These are phyloP conservation scores for Podaxis pistillaris DNA, from an alignment of 768 basidiomycete species.

Conservation along the genomic window DNA sequence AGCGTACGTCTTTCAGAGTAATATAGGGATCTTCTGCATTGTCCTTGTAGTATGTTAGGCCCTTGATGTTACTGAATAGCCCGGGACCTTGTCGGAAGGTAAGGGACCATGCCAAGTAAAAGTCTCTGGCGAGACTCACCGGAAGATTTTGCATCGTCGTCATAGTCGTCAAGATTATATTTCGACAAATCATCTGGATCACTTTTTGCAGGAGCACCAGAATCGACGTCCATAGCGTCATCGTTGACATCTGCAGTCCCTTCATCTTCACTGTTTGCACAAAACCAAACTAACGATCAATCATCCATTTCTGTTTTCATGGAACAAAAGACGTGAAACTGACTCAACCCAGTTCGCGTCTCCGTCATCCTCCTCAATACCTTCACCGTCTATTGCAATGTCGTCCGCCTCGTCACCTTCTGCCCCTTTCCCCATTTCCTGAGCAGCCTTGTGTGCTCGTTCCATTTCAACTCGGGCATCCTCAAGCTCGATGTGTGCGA, in stretches of 20 bases:
- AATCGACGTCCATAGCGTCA: slow-evolving; percentile 65
- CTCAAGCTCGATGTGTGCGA: slow-evolving; percentile 86
- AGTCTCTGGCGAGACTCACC: slow-evolving; percentile 25
- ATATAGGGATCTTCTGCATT: slow-evolving; percentile 97
- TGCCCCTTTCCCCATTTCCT: slow-evolving; percentile 65
- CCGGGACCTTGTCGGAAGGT: slow-evolving; percentile 50
- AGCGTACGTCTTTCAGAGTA: slow-evolving; percentile 87
- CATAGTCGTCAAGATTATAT: slow-evolving; percentile 92
- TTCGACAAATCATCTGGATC: slow-evolving; percentile 70
- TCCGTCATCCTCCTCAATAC: slow-evolving; percentile 41
- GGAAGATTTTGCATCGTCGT: slow-evolving; percentile 59
- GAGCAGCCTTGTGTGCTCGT: slow-evolving; percentile 73
- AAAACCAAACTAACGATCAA: slow-evolving; percentile 20
- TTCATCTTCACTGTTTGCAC: slow-evolving; percentile 32
- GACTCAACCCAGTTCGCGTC: slow-evolving; percentile 85
- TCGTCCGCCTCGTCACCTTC: slow-evolving; percentile 67
- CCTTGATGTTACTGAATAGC: slow-evolving; percentile 95
- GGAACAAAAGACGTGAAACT: slow-evolving; percentile 34
- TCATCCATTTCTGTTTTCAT: slow-evolving; percentile 9
- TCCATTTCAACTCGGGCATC: slow-evolving; percentile 86
- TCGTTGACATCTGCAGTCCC: slow-evolving; percentile 55
- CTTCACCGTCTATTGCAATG: slow-evolving; percentile 40
- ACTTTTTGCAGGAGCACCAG: slow-evolving; percentile 29
- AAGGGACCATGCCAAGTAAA: slow-evolving; percentile 4
- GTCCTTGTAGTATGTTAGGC: slow-evolving; percentile 86